phyloP scores from a whole-genome alignment of 768 basidiomycete genomes.

The Termitomyces sp. region DNA sequence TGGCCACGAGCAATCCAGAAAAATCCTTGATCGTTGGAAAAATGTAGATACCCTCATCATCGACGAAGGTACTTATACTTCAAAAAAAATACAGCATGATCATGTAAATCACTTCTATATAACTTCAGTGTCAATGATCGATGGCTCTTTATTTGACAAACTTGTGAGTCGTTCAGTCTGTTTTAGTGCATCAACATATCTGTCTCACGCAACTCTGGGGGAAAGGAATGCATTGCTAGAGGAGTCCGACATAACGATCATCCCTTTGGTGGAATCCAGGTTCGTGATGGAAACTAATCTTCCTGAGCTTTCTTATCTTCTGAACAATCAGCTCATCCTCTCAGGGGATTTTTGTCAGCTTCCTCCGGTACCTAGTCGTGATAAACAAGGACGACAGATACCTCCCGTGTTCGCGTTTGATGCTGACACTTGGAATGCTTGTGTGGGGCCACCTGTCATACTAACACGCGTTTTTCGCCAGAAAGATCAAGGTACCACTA shows the following conservation, averaged over 20 bases:
- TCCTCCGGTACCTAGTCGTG: slow-evolving; percentile 66
- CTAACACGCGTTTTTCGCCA: slow-evolving; percentile 84
- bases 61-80: slow-evolving; percentile 66
- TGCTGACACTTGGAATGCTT: slow-evolving; percentile 64
- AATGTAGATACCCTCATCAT: slow-evolving; percentile 66
- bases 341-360: slow-evolving; percentile 93
- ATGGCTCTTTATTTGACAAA: slow-evolving; percentile 77
- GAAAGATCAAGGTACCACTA: slow-evolving; percentile 64
- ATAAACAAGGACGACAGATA: slow-evolving; percentile 45
- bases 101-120: background rate
- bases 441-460: slow-evolving; percentile 52
- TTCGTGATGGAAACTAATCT: slow-evolving; percentile 19
- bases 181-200: background rate
- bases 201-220: slow-evolving; percentile 16
- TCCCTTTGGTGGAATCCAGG: slow-evolving; percentile 89
- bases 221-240: slow-evolving; percentile 63
- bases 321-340: slow-evolving; percentile 59
- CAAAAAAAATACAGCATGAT: background rate
- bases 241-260: slow-evolving; percentile 42
- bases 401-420: slow-evolving; percentile 75
- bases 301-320: background rate
- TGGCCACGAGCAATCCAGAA: slow-evolving; percentile 31
- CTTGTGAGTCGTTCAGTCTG: slow-evolving; percentile 39
- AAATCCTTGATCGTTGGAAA: slow-evolving; percentile 59
- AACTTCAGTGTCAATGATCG: slow-evolving; percentile 86